Conservation (phyloP, 768 basidiomycete genomes). For the Cystobasidium ongulense region DNA sequence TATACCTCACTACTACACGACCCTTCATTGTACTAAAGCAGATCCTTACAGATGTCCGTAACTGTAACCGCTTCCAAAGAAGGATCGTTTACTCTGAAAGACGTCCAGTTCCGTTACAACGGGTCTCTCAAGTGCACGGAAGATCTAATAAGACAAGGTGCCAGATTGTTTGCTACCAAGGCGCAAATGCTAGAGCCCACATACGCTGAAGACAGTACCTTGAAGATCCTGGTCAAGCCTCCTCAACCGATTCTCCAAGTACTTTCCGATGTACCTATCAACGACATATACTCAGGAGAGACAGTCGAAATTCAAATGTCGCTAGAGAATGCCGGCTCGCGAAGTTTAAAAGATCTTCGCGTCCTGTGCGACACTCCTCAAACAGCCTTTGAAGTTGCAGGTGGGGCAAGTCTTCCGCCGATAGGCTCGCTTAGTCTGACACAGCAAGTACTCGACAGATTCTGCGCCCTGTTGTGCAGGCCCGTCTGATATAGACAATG, state of each 20-base stretch:
- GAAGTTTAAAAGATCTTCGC: conserved; percentile 2
- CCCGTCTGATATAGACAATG: not conserved
- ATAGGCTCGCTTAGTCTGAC: not conserved
- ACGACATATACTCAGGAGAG: conserved; percentile 41
- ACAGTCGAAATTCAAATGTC: conserved; percentile 44
- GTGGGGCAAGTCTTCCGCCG: not conserved
- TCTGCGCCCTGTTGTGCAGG: not conserved
- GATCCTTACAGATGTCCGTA: conserved; percentile 19
- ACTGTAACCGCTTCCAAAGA: conserved; percentile 22
- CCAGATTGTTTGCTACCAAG: conserved; percentile 64
- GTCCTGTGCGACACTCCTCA: conserved; percentile 30
- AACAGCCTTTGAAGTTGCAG: not conserved
- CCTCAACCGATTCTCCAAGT: conserved; percentile 57
- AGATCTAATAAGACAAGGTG: conserved; percentile 61
- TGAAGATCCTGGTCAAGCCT: conserved; percentile 58
- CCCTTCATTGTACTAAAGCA: not conserved
- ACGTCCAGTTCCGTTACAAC: conserved; percentile 62
- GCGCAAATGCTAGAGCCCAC: conserved; percentile 60
- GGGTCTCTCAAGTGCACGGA: conserved; percentile 60
- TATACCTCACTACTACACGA: not conserved
- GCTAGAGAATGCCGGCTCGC: conserved; percentile 33
- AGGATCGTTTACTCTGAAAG: conserved; percentile 52
- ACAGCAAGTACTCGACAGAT: not conserved
- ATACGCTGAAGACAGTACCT: conserved; percentile 62
- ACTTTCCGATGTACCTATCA: conserved; percentile 35